phyloP scores from a whole-genome alignment of 106 monocot species.

The Acorus calamus region DNA sequence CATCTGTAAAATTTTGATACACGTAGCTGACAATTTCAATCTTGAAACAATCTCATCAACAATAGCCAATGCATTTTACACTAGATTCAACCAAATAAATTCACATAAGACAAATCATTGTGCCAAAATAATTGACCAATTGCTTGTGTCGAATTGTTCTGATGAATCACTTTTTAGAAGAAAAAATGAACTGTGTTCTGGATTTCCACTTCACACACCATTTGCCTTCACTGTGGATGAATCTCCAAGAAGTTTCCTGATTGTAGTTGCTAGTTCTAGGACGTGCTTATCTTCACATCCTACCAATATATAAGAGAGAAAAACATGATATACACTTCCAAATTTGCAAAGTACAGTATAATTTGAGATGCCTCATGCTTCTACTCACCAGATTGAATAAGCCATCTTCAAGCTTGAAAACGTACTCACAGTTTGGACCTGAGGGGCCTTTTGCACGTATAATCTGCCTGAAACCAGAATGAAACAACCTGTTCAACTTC shows the following conservation, averaged over 20 bases:
- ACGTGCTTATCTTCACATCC: slow-evolving; percentile 73
- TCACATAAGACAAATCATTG: no score
- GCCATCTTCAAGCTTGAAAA: slow-evolving; percentile 79
- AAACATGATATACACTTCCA: neutral
- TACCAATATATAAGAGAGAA: slow-evolving; percentile 11
- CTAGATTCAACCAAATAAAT: no score
- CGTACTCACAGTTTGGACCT: slow-evolving; percentile 86
- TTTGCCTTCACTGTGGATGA: neutral
- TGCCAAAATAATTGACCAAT: no score
- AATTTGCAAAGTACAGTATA: neutral
- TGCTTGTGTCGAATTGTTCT: no score
- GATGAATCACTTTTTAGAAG: no score
- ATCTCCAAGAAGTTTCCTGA: slow-evolving; percentile 35
- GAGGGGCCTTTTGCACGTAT: slow-evolving; percentile 70
- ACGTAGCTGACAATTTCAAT: no score
- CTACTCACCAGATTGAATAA: slow-evolving; percentile 42
- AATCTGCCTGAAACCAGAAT: slow-evolving; percentile 55
- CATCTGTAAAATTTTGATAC: no score
- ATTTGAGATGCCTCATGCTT: neutral
- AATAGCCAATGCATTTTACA: no score
- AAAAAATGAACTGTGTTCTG: no score
- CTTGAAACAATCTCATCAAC: no score
- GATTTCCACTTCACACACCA: no score
- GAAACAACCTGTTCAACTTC: neutral
- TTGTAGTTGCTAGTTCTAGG: slow-evolving; percentile 52